Evolutionary conservation across 176 grass and related monocot genomes (phyloP).

Genomic region (Carex cristatella): DNA sequence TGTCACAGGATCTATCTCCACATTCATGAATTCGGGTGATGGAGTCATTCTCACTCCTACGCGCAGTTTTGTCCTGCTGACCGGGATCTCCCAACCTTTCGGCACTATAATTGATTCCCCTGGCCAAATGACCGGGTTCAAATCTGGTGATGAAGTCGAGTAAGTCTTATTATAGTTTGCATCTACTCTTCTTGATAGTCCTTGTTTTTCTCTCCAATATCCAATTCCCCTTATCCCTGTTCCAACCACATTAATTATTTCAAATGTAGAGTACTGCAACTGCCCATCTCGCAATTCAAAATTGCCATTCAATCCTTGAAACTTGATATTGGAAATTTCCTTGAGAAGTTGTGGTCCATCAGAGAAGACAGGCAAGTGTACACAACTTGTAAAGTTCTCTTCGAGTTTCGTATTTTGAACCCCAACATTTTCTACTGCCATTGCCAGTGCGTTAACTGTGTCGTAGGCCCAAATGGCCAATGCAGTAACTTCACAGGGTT

Average conservation of each 20-base stretch:
- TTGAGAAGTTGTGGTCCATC: conserved; percentile 46
- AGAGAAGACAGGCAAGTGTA: conserved; percentile 22
- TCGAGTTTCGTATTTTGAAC: conserved; percentile 13
- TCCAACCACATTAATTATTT: conserved; percentile 52
- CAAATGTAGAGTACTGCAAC: conserved; percentile 29
- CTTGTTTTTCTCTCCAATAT: conserved; percentile 34
- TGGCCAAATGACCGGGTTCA: conserved; percentile 35
- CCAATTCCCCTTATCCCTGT: conserved; percentile 25
- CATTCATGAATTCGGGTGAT: conserved; percentile 25
- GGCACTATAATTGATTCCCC: conserved; percentile 27
- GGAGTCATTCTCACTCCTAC: conserved; percentile 27
- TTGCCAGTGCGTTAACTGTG: conserved; percentile 42
- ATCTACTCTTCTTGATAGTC: conserved; percentile 23
- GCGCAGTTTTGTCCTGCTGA: conserved; percentile 20
- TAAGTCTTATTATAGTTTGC: not conserved
- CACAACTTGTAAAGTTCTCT: conserved; percentile 15
- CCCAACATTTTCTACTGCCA: conserved; percentile 27
- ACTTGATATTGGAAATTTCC: conserved; percentile 29
- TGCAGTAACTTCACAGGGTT: conserved; percentile 25
- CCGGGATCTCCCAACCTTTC: conserved; percentile 30
- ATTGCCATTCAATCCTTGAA: conserved; percentile 44
- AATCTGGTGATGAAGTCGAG: not conserved
- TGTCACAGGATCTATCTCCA: conserved; percentile 17
- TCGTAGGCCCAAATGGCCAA: conserved; percentile 50
- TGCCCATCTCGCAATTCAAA: conserved; percentile 44